Evolutionary conservation across 2,329 filamentous ascomycete genomes (phyloP).

Genomic region (Bipolaris zeicola): DNA sequence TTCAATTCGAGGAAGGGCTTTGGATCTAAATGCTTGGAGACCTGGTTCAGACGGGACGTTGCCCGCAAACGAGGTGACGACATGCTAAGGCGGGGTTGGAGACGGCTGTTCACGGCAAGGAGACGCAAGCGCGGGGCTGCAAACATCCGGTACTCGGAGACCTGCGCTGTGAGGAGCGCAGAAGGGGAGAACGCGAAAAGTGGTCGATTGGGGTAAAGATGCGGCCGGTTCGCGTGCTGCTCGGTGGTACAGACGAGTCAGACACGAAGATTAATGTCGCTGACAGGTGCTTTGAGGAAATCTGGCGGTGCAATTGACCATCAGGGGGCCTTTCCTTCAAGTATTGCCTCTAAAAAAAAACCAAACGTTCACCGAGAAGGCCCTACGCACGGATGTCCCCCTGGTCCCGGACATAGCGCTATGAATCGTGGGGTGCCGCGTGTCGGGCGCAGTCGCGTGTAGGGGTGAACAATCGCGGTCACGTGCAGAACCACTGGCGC

Average conservation of each 20-base stretch:
- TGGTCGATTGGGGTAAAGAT: slow-evolving; percentile 1
- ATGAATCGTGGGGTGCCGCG: slow-evolving; percentile 10
- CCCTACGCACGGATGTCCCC: slow-evolving; percentile 8
- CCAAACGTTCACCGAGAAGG: not conserved
- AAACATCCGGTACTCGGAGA: slow-evolving; percentile 43
- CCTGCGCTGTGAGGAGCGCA: slow-evolving; percentile 9
- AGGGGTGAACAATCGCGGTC: slow-evolving; percentile 16
- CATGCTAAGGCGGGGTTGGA: slow-evolving; percentile 38
- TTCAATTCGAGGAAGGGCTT: slow-evolving; percentile 64
- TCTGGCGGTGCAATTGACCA: not conserved
- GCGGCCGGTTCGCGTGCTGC: not conserved
- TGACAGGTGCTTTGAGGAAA: not conserved
- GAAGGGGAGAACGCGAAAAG: slow-evolving; percentile 3
- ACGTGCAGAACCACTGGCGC: slow-evolving; percentile 21
- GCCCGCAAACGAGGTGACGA: slow-evolving; percentile 42
- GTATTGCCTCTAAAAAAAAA: slow-evolving; percentile 3
- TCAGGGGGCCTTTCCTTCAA: slow-evolving; percentile 3
- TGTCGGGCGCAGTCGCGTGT: slow-evolving; percentile 5
- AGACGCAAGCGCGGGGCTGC: slow-evolving; percentile 37
- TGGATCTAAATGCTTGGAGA: slow-evolving; percentile 65
- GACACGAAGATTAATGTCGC: slow-evolving; percentile 3
- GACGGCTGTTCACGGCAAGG: slow-evolving; percentile 34
- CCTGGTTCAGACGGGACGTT: slow-evolving; percentile 61
- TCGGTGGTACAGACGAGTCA: slow-evolving; percentile 3
- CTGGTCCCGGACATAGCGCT: slow-evolving; percentile 1